A percentile compares a stretch with the other conserved stretches of the same genome.
These are phyloP conservation scores for Plasmopara muralis DNA, from an alignment of 352 stramenopile genomes.

Conservation along the genomic window DNA sequence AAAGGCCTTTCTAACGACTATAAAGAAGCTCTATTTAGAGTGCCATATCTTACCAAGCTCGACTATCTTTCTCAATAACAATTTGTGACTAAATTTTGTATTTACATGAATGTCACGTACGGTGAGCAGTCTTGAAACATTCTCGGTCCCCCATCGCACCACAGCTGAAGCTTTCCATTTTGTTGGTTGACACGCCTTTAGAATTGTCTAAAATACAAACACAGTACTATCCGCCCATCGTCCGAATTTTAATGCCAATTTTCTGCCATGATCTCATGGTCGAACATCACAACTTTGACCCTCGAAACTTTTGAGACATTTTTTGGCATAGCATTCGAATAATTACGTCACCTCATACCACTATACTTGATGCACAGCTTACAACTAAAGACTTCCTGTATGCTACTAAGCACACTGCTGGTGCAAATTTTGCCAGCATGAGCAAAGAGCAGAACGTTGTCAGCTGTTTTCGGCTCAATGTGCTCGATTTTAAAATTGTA, in stretches of 20 bases:
- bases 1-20: background rate
- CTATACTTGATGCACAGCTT: background rate
- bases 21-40: background rate
- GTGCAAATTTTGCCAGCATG: background rate
- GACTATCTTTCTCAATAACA: background rate
- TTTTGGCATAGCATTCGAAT: background rate
- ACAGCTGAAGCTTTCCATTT: background rate
- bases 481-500: background rate
- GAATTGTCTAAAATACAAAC: conserved; percentile 1
- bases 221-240: conserved; percentile 1
- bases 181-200: conserved; percentile 2
- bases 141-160: background rate
- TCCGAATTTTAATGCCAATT: conserved; percentile 1
- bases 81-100: conserved; percentile 2
- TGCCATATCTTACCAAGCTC: background rate
- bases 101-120: conserved; percentile 6
- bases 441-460: background rate
- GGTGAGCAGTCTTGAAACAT: background rate
- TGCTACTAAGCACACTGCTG: background rate
- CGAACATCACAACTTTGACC: background rate
- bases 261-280: conserved; percentile 3
- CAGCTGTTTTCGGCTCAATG: background rate
- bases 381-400: background rate
- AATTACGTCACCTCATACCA: background rate
- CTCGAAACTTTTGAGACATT: background rate